Evolutionary conservation across 2,329 filamentous ascomycete species (phyloP), one percentile per base, ranked within the genome.

Genomic region (Colletotrichum godetiae): DNA sequence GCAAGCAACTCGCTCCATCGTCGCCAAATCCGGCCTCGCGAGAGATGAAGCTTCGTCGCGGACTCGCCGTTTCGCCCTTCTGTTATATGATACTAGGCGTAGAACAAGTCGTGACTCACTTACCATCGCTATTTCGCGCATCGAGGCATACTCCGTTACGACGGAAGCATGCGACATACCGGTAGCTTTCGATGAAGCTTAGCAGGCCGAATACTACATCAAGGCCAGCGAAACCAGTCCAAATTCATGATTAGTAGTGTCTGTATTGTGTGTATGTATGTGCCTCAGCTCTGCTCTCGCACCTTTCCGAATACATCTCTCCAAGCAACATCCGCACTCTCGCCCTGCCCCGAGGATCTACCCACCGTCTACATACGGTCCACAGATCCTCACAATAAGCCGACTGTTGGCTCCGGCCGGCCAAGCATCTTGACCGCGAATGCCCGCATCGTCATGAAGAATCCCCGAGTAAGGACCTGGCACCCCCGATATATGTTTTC

Each of bases 1-100:
- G 72, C 72, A 74, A 74, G 68, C 72, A 29, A 70, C 46, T 71
- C 67, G 35, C 68, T 37, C 37, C 37, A 42, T 33, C 57, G 27
- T 68, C 56, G 35, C 49, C 49, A 70, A 24, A 22, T 29, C 29
- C 49, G 11, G 29, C 8, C n/a, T 71, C 55, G 27, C 24, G 15
- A 22, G 15, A 22, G 42, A 49, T 19, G 19, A 49, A 22, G 42
- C 42, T 49, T 49, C 42, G n/a, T 49, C 42, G 19, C 42, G 42
- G 42, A 49, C 15, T 49, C 42, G 42, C 42, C 19, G 42, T 49
- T 49, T 49, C 42, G 42, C 42, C 19, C 19, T 49, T 49, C 42
- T 49, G 10, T 49, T 49, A 49, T 11, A 7, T n/a, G 15, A n/a
- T 49, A n/a, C 42, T 49, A 10, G 42, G 42, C 22, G 10, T 15